Conservation (phyloP, 805 yeast species). For the Yamadazyma laniorum region DNA sequence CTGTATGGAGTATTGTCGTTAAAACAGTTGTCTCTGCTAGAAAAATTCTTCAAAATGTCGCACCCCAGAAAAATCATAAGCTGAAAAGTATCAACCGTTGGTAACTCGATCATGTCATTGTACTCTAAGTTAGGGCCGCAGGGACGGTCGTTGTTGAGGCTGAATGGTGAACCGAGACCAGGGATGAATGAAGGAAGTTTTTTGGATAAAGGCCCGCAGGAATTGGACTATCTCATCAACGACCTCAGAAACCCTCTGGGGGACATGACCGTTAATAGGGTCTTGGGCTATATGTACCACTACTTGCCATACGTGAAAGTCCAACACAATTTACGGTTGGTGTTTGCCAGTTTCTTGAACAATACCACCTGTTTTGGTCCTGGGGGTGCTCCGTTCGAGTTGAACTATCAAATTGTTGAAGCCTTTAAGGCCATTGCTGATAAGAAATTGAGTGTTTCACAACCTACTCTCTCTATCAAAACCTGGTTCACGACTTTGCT, state of each 20-base stretch:
- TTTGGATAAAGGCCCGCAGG: conserved; percentile 27
- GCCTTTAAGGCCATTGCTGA: conserved; percentile 46
- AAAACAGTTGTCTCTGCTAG: too few species aligned
- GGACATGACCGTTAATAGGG: conserved; percentile 26
- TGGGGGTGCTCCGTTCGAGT: conserved; percentile 22
- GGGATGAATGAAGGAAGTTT: neutral
- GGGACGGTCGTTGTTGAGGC: conserved; percentile 8
- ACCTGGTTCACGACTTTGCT: conserved; percentile 40
- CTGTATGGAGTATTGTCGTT: too few species aligned
- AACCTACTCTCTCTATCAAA: conserved; percentile 47
- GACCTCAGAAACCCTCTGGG: conserved; percentile 42
- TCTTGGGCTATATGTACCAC: conserved; percentile 48
- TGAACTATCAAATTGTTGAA: conserved; percentile 42
- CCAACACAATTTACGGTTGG: conserved; percentile 43
- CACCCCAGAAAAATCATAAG: conserved; percentile 10
- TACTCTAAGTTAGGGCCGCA: conserved; percentile 16
- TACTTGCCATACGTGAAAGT: conserved; percentile 51
- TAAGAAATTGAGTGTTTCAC: conserved; percentile 45
- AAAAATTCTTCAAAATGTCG: too few species aligned
- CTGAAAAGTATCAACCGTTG: neutral
- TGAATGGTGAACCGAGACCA: neutral
- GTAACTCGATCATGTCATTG: conserved; percentile 14
- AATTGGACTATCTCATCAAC: conserved; percentile 46
- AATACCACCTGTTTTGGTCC: conserved; percentile 36
- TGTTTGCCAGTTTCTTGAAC: conserved; percentile 44